A percentile compares a stretch with the other conserved stretches of the same genome.
These are phyloP conservation scores for Mimosa bimucronata DNA, from an alignment of 306 rosid species.

Conservation along the genomic window DNA sequence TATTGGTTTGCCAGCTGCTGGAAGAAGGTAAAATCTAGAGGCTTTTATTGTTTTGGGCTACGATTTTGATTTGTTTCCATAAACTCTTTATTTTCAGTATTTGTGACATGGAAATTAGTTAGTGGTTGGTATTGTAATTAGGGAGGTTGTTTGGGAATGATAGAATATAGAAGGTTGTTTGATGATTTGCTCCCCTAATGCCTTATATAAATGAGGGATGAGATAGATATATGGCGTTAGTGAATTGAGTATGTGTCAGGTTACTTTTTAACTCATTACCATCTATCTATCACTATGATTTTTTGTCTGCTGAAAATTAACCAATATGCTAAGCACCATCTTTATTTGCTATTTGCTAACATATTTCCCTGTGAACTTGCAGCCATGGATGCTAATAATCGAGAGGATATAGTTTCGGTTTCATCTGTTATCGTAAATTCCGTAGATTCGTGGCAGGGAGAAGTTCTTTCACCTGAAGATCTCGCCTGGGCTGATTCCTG, in stretches of 20 bases:
- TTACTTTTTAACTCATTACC: background rate
- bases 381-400: slow-evolving; percentile 41
- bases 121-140: background rate
- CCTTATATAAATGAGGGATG: background rate
- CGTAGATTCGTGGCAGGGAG: slow-evolving; percentile 21
- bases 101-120: background rate
- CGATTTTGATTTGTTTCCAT: background rate
- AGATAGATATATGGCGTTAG: background rate
- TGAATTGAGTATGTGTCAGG: background rate
- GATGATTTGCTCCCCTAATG: background rate
- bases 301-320: background rate
- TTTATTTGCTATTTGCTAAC: slow-evolving; percentile 26
- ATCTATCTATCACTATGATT: background rate
- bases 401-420: slow-evolving; percentile 37
- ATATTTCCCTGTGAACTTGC: slow-evolving; percentile 29
- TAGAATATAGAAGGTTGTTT: background rate
- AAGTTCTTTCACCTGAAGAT: slow-evolving; percentile 63
- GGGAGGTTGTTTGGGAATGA: background rate
- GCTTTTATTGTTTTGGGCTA: background rate
- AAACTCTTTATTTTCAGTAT: background rate
- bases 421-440: slow-evolving; percentile 30
- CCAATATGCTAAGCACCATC: background rate
- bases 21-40: background rate
- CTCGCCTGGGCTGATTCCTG: slow-evolving; percentile 79
- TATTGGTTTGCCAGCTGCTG: background rate